Evolutionary conservation across 2,329 filamentous ascomycete genomes (phyloP).

Genomic region (Pyrenophora tritici-repentis): DNA sequence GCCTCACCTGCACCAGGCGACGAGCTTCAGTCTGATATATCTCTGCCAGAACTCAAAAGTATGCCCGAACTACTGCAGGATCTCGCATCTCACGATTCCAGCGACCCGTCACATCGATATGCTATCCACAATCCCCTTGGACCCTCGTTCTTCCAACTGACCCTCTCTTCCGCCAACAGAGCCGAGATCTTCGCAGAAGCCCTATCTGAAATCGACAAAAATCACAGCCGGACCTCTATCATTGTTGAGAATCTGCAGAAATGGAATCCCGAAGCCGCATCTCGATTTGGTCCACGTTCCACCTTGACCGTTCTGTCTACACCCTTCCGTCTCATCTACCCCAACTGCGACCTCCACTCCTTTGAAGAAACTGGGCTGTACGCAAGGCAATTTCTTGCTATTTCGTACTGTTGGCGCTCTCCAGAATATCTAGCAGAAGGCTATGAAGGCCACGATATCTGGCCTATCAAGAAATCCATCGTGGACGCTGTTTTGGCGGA

Average conservation of each 20-base stretch:
- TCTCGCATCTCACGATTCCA: background rate
- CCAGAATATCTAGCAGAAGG: conserved; percentile 6
- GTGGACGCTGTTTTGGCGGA: conserved; percentile 17
- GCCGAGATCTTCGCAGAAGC: background rate
- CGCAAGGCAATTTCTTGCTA: conserved; percentile 15
- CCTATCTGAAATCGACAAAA: background rate
- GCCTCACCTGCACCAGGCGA: no score
- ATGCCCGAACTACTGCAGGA: background rate
- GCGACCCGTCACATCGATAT: background rate
- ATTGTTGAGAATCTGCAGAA: conserved; percentile 7
- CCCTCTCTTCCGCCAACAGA: background rate
- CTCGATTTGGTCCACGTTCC: conserved; percentile 6
- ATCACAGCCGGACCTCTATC: background rate
- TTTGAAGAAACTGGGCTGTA: conserved; percentile 10
- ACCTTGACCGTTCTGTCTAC: conserved; percentile 9
- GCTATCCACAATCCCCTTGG: background rate
- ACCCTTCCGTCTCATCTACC: conserved; percentile 18
- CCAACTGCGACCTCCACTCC: background rate
- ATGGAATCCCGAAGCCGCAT: conserved; percentile 4
- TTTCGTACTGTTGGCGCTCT: conserved; percentile 23
- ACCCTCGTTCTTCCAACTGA: background rate
- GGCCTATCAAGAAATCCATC: conserved; percentile 19
- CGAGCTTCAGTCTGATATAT: no score
- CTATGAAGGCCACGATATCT: conserved; percentile 11
- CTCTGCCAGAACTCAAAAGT: background rate